phyloP scores from a whole-genome alignment of 2,329 filamentous ascomycete genomes.

The Clonostachys chloroleuca region DNA sequence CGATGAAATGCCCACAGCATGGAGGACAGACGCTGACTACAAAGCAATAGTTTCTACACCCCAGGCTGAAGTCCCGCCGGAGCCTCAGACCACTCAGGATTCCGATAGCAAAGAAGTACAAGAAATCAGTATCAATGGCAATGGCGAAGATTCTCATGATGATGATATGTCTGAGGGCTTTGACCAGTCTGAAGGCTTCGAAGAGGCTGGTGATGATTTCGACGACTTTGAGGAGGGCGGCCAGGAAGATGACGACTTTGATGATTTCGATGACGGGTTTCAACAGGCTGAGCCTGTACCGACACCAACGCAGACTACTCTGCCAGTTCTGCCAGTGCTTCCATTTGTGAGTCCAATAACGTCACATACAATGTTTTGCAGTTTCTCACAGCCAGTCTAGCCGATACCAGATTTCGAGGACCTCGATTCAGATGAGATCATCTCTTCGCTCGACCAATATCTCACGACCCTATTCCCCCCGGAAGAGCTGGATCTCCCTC shows the following conservation, averaged over 20 bases:
- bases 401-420: constrained; percentile 65
- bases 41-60: too few relatives aligned
- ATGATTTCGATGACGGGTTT: constrained; percentile 71
- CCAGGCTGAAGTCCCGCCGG: too few relatives aligned
- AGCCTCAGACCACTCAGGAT: too few relatives aligned
- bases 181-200: constrained; percentile 7
- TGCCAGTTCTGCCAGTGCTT: constrained; percentile 28
- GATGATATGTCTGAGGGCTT: too few relatives aligned
- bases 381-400: constrained; percentile 30
- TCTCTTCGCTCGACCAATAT: constrained; percentile 59
- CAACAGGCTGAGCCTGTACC: constrained; percentile 42
- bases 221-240: constrained; percentile 60
- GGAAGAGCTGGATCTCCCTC: constrained; percentile 45
- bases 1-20: too few relatives aligned
- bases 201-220: constrained; percentile 51
- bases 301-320: constrained; percentile 17
- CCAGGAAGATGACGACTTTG: constrained; percentile 48
- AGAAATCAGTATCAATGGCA: too few relatives aligned
- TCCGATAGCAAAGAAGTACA: too few relatives aligned
- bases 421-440: constrained; percentile 56
- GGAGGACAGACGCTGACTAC: too few relatives aligned
- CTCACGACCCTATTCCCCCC: constrained; percentile 62
- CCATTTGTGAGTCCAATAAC: constrained; percentile 33
- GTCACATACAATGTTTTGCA: not conserved
- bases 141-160: too few relatives aligned